Evolutionary conservation across 257 asterid species (phyloP).

Genomic region (Orobanche coerulescens): DNA sequence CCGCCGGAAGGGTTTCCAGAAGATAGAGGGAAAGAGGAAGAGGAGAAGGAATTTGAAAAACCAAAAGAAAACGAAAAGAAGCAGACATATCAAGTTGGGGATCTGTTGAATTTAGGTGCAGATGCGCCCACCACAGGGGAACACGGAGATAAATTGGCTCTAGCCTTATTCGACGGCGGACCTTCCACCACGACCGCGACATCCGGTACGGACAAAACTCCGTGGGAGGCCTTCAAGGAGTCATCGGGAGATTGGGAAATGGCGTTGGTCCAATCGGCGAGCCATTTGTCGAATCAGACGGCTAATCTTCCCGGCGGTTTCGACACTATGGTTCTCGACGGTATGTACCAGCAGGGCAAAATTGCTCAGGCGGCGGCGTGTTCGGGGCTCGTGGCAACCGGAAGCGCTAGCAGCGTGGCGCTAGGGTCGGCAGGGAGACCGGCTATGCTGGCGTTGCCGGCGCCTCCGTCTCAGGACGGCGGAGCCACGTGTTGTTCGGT

Average conservation of each 20-base stretch:
- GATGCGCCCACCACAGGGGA: conserved; percentile 52
- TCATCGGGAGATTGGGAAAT: conserved; percentile 70
- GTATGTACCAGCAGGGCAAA: conserved; percentile 83
- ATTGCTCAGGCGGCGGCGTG: conserved; percentile 46
- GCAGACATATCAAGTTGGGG: conserved; percentile 39
- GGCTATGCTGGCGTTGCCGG: conserved; percentile 71
- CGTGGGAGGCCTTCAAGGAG: conserved; percentile 84
- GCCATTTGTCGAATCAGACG: conserved; percentile 66
- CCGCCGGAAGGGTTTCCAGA: conserved; percentile 47
- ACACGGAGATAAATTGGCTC: conserved; percentile 57
- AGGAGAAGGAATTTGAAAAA: conserved; percentile 16
- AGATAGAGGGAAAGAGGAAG: conserved; percentile 21
- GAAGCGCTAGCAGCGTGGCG: conserved; percentile 81
- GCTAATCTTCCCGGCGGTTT: conserved; percentile 61
- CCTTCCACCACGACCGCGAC: conserved; percentile 27
- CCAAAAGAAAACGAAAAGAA: conserved; percentile 25
- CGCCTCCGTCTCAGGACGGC: conserved; percentile 50
- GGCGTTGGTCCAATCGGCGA: conserved; percentile 58
- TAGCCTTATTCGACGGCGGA: conserved; percentile 66
- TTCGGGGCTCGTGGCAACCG: conserved; percentile 60
- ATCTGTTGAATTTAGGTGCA: conserved; percentile 60
- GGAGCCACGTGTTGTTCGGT: conserved; percentile 14
- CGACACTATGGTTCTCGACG: conserved; percentile 53
- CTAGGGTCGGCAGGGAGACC: conserved; percentile 85
- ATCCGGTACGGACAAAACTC: conserved; percentile 25